Percentiles rank a stretch among this genome's conserved stretches.
These are phyloP conservation scores for Agaricales sp. DNA, from an alignment of 1,284 basidiomycete species.

Conservation along the genomic window DNA sequence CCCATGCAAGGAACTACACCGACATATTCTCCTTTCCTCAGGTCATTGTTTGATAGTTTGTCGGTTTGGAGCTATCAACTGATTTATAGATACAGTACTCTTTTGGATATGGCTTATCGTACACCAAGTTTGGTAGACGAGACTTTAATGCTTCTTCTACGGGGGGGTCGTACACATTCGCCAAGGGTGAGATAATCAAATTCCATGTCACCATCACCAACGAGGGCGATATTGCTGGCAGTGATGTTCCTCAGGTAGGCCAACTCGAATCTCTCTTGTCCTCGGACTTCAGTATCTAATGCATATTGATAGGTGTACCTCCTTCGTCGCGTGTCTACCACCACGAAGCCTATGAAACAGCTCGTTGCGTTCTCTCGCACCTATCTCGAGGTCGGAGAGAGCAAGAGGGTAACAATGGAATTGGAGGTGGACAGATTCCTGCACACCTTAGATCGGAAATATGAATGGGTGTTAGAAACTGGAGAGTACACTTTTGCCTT, in stretches of 20 bases:
- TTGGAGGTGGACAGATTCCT: slow-evolving; percentile 18
- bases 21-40: slow-evolving; percentile 15
- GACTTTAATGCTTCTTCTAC: slow-evolving; percentile 17
- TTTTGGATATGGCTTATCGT: slow-evolving; percentile 20
- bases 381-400: slow-evolving; percentile 18
- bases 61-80: no score
- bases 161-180: slow-evolving; percentile 13
- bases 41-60: slow-evolving; percentile 6
- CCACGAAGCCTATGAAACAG: slow-evolving; percentile 16
- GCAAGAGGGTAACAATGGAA: slow-evolving; percentile 14
- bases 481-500: slow-evolving; percentile 20
- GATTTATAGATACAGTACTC: slow-evolving; percentile 15
- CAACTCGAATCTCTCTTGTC: background rate
- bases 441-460: slow-evolving; percentile 15
- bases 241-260: slow-evolving; percentile 17
- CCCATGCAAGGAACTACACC: slow-evolving; percentile 17
- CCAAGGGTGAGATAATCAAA: slow-evolving; percentile 16
- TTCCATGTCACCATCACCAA: slow-evolving; percentile 18
- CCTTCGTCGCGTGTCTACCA: slow-evolving; percentile 17
- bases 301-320: slow-evolving; percentile 15
- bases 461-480: slow-evolving; percentile 18
- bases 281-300: background rate
- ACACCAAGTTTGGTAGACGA: slow-evolving; percentile 15
- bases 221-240: slow-evolving; percentile 14
- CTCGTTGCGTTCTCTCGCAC: slow-evolving; percentile 19